Conservation (phyloP, 106 monocot species). For the Dendrobium huoshanense region DNA sequence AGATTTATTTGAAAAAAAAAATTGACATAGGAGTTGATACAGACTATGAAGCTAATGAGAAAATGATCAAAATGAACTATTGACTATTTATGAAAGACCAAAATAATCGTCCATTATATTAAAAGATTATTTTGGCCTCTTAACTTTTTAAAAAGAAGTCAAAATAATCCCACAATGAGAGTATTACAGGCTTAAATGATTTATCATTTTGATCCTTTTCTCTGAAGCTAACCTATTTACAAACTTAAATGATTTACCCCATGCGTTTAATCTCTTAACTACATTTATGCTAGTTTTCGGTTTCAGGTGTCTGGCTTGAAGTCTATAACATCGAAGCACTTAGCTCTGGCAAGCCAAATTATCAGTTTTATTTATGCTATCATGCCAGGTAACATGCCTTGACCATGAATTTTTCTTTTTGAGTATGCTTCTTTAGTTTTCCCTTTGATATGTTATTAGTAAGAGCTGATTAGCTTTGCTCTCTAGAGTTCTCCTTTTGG, state of each 20-base stretch:
- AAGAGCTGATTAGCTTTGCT: not conserved
- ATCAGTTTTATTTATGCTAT: conserved; percentile 89
- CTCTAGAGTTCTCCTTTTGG: not conserved
- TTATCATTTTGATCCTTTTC: no score
- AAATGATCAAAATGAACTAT: no score
- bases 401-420: not conserved
- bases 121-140: no score
- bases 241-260: not conserved
- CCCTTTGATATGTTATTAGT: not conserved
- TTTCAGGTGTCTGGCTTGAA: conserved; percentile 97
- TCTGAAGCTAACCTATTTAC: not conserved
- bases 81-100: no score
- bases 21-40: not conserved
- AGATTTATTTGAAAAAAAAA: not conserved
- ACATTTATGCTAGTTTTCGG: conserved; percentile 1
- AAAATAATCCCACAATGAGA: no score
- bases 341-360: conserved; percentile 93
- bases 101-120: no score
- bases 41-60: no score
- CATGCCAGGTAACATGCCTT: conserved; percentile 64
- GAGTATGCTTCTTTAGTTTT: not conserved
- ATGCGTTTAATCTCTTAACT: not conserved
- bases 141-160: no score
- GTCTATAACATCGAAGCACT: conserved; percentile 95
- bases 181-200: no score